Conservation (phyloP, 495 filamentous ascomycete genomes). For the Lepidopterella palustris region DNA sequence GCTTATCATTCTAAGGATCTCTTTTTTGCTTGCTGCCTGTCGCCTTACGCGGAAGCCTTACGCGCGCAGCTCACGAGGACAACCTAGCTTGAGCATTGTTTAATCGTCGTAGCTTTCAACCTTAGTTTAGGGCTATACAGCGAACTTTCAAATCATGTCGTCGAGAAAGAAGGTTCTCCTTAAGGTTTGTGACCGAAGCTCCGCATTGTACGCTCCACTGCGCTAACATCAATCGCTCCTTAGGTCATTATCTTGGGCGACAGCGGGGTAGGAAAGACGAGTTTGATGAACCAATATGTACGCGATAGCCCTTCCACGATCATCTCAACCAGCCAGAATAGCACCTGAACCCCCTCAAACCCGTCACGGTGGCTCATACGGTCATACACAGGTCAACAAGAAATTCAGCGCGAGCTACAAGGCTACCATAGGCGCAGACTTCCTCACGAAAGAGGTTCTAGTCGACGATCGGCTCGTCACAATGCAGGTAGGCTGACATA, state of each 20-base stretch:
- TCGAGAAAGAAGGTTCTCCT: conserved; percentile 95
- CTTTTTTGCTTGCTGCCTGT: not conserved
- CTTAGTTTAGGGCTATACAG: not conserved
- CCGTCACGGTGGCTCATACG: not conserved
- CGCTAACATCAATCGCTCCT: not conserved
- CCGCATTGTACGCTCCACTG: not conserved
- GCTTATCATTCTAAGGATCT: not conserved
- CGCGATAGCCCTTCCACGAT: conserved; percentile 28
- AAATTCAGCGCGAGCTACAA: conserved; percentile 99
- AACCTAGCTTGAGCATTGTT: not conserved
- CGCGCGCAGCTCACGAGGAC: not conserved
- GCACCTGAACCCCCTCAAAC: not conserved
- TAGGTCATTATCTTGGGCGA: conserved; percentile 98
- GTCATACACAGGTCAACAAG: conserved; percentile 80
- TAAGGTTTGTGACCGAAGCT: conserved; percentile 56
- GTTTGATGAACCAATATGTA: conserved; percentile 99
- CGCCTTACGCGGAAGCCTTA: not conserved
- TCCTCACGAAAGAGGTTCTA: conserved; percentile 95
- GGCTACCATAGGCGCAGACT: conserved; percentile 97
- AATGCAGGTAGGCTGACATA: conserved; percentile 71
- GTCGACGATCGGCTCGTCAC: conserved; percentile 96
- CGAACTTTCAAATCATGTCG: conserved; percentile 51
- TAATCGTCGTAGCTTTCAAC: not conserved
- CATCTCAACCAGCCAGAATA: not conserved
- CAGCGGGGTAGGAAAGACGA: conserved; percentile 97